These are phyloP conservation scores for Striga hermonthica DNA, from an alignment of 305 asterid genomes.

Conservation along the genomic window DNA sequence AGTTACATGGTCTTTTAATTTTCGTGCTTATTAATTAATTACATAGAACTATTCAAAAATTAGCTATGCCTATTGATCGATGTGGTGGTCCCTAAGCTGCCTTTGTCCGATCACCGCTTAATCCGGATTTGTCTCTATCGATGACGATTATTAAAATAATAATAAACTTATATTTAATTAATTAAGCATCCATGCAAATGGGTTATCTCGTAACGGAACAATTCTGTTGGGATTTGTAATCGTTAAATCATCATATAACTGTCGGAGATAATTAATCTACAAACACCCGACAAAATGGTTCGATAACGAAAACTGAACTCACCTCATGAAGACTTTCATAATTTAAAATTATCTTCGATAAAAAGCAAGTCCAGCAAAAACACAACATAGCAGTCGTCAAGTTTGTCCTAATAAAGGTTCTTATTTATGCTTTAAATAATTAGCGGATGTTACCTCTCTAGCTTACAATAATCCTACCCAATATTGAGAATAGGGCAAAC, in stretches of 20 bases:
- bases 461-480: slow-evolving; percentile 32
- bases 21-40: no score
- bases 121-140: slow-evolving; percentile 29
- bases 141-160: slow-evolving; percentile 26
- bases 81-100: neutral
- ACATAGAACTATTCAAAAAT: slow-evolving; percentile 10
- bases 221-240: no score
- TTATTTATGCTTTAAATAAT: slow-evolving; percentile 22
- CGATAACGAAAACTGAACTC: no score
- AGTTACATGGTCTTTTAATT: no score
- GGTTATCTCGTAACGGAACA: no score
- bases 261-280: no score
- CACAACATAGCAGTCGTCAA: slow-evolving; percentile 44
- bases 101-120: slow-evolving; percentile 32
- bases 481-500: slow-evolving; percentile 22
- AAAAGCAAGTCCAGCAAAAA: slow-evolving; percentile 28
- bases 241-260: no score
- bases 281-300: no score
- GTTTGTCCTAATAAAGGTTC: slow-evolving; percentile 42
- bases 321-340: no score
- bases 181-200: neutral
- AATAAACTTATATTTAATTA: neutral
- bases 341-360: neutral
- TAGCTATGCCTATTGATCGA: no score
- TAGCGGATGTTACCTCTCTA: slow-evolving; percentile 28